Evolutionary conservation across 2,329 filamentous ascomycete species (phyloP).

Genomic region (Colletotrichum sp.): DNA sequence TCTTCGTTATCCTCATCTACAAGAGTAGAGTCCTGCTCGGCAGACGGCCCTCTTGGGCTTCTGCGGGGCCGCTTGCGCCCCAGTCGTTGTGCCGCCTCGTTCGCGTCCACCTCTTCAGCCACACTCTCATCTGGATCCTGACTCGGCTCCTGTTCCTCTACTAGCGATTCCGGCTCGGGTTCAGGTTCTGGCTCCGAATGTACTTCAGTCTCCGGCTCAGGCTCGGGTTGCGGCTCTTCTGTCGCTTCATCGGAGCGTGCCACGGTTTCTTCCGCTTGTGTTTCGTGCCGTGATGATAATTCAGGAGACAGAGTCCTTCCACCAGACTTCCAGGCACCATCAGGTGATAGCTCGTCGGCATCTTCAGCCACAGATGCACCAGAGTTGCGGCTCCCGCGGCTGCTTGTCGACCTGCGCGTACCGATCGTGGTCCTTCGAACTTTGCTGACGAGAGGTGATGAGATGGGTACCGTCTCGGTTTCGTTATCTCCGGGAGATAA

Average conservation of each 20-base stretch:
- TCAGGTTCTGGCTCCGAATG: neutral
- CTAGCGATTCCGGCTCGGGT: neutral
- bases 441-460: conserved; percentile 51
- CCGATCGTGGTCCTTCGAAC: conserved; percentile 37
- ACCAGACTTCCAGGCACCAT: conserved; percentile 5
- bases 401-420: conserved; percentile 35
- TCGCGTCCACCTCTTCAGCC: conserved; percentile 49
- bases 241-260: neutral
- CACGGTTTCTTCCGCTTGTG: neutral
- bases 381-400: conserved; percentile 25
- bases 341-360: conserved; percentile 38
- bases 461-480: conserved; percentile 31
- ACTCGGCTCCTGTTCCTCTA: neutral
- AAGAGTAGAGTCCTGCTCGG: conserved; percentile 43
- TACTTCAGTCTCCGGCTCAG: neutral
- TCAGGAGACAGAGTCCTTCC: conserved; percentile 11
- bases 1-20: conserved; percentile 31
- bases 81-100: conserved; percentile 46
- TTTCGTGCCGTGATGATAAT: neutral
- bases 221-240: neutral
- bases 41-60: conserved; percentile 41
- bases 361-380: conserved; percentile 24
- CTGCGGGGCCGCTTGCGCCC: conserved; percentile 48
- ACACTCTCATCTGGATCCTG: conserved; percentile 24
- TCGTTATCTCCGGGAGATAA: conserved; percentile 34